These are phyloP conservation scores for Ceratocystis ficicola DNA, from an alignment of 2,329 filamentous ascomycete species.

Conservation along the genomic window DNA sequence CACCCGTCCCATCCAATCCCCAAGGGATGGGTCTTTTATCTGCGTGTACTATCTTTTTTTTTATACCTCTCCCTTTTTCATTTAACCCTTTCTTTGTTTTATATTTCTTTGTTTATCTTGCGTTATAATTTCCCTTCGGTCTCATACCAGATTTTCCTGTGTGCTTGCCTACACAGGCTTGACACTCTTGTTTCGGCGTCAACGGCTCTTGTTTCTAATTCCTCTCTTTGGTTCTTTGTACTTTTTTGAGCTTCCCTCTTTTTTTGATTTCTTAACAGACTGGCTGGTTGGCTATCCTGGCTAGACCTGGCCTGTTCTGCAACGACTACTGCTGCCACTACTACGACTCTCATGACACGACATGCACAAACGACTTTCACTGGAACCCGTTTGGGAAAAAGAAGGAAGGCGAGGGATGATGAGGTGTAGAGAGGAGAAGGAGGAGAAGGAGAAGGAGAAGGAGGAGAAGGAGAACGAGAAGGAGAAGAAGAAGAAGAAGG, in stretches of 20 bases:
- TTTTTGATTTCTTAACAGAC: constrained; percentile 2
- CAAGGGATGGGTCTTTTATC: not conserved
- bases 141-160: constrained; percentile 48
- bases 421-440: constrained; percentile 3
- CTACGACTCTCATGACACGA: constrained; percentile 17
- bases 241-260: constrained; percentile 14
- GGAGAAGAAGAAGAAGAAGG: no score
- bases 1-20: not conserved
- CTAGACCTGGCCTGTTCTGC: not conserved
- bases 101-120: constrained; percentile 15
- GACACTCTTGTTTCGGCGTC: constrained; percentile 13
- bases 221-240: constrained; percentile 14
- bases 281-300: not conserved
- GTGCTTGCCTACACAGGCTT: constrained; percentile 49
- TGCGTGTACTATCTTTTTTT: constrained; percentile 14
- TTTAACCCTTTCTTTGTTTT: constrained; percentile 16
- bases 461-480: not conserved
- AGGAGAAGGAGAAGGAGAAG: not conserved
- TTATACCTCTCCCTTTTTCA: constrained; percentile 14
- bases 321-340: not conserved
- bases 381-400: constrained; percentile 11
- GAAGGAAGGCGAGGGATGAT: constrained; percentile 6
- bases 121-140: constrained; percentile 27
- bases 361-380: constrained; percentile 16
- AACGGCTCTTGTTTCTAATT: constrained; percentile 24